These are phyloP conservation scores for Pseudotulostoma volvatum DNA, from an alignment of 495 filamentous ascomycete species.

Conservation along the genomic window DNA sequence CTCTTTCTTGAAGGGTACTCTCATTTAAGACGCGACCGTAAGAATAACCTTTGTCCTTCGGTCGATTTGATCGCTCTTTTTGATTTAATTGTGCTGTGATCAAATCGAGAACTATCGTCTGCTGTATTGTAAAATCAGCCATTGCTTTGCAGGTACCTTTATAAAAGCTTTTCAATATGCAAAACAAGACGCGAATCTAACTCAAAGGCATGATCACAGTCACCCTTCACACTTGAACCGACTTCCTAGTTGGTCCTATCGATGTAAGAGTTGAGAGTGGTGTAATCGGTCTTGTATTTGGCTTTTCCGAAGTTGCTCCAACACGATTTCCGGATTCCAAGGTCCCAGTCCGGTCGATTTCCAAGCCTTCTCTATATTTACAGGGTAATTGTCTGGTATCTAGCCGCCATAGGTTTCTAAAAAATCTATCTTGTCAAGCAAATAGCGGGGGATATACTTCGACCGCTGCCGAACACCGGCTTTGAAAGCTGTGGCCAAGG, in stretches of 20 bases:
- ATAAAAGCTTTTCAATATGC: not conserved
- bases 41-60: not conserved
- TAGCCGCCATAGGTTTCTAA: constrained; percentile 1
- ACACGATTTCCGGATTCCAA: not conserved
- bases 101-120: not conserved
- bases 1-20: not conserved
- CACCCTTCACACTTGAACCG: not conserved
- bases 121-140: not conserved
- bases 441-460: not conserved
- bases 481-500: not conserved
- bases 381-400: not conserved
- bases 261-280: not conserved
- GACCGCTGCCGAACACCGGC: not conserved
- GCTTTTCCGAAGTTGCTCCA: not conserved
- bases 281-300: not conserved
- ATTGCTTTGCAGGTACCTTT: not conserved
- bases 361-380: not conserved
- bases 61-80: not conserved
- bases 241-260: not conserved
- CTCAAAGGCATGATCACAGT: not conserved
- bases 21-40: not conserved
- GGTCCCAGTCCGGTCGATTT: not conserved
- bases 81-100: not conserved
- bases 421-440: constrained; percentile 12
- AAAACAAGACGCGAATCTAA: not conserved